Evolutionary conservation across 2,329 filamentous ascomycete genomes (phyloP).

Genomic region (Cercospora sp.): DNA sequence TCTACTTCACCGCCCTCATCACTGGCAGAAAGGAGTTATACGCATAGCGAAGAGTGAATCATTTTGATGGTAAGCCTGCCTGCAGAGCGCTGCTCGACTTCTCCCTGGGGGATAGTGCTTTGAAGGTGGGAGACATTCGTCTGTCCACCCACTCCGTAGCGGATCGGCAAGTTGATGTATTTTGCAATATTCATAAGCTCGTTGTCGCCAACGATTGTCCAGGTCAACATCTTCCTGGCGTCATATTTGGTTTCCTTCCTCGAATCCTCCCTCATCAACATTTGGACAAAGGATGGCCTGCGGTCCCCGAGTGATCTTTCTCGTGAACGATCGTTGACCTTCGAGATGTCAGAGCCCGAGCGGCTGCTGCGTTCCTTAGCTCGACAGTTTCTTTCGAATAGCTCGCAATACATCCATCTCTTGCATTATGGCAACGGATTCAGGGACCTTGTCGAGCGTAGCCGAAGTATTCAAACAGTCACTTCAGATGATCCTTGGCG

Average conservation of each 20-base stretch:
- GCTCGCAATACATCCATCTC: background rate
- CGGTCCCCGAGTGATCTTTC: background rate
- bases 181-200: background rate
- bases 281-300: background rate
- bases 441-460: background rate
- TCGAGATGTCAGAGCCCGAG: background rate
- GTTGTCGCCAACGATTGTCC: background rate
- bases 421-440: background rate
- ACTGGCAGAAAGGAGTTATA: constrained; percentile 86
- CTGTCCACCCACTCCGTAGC: background rate
- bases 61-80: constrained; percentile 63
- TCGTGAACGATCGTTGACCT: background rate
- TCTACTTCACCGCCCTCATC: constrained; percentile 75
- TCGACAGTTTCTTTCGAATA: background rate
- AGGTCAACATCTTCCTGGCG: background rate
- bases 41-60: constrained; percentile 81
- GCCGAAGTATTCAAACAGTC: background rate
- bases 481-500: background rate
- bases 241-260: background rate
- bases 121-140: constrained; percentile 76
- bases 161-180: constrained; percentile 26
- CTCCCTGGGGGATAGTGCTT: constrained; percentile 69
- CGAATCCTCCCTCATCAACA: background rate
- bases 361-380: background rate
- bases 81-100: constrained; percentile 74